Evolutionary conservation across 2,329 filamentous ascomycete species (phyloP).

Genomic region (Trichoderma afroharzianum): DNA sequence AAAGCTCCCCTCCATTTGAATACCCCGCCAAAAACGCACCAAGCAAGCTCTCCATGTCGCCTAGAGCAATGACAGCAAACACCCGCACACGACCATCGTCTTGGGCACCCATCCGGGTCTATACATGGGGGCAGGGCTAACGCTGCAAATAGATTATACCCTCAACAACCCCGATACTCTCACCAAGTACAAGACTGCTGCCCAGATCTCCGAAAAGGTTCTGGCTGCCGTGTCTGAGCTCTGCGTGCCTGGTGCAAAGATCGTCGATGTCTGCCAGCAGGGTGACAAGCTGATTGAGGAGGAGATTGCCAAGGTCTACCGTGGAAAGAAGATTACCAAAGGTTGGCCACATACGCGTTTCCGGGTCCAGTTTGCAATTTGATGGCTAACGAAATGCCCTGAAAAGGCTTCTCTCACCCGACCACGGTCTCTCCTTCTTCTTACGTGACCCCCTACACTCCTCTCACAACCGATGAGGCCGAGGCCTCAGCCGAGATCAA

Average conservation of each 20-base stretch:
- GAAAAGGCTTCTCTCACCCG: constrained; percentile 78
- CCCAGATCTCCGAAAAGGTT: constrained; percentile 91
- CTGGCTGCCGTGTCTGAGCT: constrained; percentile 75
- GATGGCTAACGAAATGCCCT: neutral
- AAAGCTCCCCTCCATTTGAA: neutral
- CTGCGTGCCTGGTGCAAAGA: constrained; percentile 82
- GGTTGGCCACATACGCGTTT: constrained; percentile 46
- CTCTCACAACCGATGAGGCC: constrained; percentile 77
- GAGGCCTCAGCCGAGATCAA: constrained; percentile 80
- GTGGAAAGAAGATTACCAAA: constrained; percentile 95
- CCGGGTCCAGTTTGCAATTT: neutral
- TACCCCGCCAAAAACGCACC: constrained; percentile 10
- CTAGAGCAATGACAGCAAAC: neutral
- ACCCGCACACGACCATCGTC: constrained; percentile 5
- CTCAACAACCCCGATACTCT: constrained; percentile 91
- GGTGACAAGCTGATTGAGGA: constrained; percentile 94
- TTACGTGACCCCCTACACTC: constrained; percentile 95
- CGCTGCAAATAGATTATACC: constrained; percentile 64
- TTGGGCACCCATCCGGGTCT: neutral
- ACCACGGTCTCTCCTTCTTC: constrained; percentile 92
- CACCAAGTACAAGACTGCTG: constrained; percentile 98
- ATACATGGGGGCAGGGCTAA: constrained; percentile 5
- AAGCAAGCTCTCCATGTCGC: constrained; percentile 10
- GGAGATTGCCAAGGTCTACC: constrained; percentile 93
- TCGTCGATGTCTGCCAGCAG: constrained; percentile 90